Evolutionary conservation across 768 basidiomycete genomes (phyloP).

Genomic region (Pisolithus microcarpus): DNA sequence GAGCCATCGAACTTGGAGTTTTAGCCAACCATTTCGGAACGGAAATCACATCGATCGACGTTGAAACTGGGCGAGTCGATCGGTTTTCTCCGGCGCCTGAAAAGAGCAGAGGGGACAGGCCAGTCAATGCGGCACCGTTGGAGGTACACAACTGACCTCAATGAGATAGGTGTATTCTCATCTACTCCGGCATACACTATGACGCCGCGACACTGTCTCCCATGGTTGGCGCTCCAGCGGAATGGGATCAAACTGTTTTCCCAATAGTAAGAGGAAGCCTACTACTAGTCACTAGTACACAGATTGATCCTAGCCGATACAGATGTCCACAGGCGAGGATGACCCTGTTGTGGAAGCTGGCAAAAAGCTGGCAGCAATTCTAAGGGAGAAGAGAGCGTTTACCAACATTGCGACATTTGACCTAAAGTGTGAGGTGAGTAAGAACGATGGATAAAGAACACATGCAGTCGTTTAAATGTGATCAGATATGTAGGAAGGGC

Average conservation of each 20-base stretch:
- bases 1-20: conserved; percentile 88
- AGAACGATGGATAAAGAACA: conserved; percentile 2
- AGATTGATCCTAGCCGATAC: conserved; percentile 18
- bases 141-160: background rate
- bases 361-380: conserved; percentile 58
- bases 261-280: conserved; percentile 41
- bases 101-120: conserved; percentile 30
- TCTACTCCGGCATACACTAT: conserved; percentile 97
- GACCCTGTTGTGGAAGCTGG: conserved; percentile 61
- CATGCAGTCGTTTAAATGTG: conserved; percentile 1
- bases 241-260: conserved; percentile 88
- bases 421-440: conserved; percentile 74
- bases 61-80: conserved; percentile 88
- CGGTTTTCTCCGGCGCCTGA: conserved; percentile 55
- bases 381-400: conserved; percentile 74
- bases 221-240: conserved; percentile 60
- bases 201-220: conserved; percentile 86
- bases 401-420: conserved; percentile 93
- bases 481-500: conserved; percentile 71
- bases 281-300: conserved; percentile 1
- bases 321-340: conserved; percentile 29
- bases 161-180: conserved; percentile 52
- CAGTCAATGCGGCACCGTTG: background rate
- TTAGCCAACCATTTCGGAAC: conserved; percentile 75
- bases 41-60: conserved; percentile 87